Evolutionary conservation across 2,329 filamentous ascomycete genomes (phyloP), one percentile per base, ranked within the genome.

Genomic region (Colletotrichum truncatum): DNA sequence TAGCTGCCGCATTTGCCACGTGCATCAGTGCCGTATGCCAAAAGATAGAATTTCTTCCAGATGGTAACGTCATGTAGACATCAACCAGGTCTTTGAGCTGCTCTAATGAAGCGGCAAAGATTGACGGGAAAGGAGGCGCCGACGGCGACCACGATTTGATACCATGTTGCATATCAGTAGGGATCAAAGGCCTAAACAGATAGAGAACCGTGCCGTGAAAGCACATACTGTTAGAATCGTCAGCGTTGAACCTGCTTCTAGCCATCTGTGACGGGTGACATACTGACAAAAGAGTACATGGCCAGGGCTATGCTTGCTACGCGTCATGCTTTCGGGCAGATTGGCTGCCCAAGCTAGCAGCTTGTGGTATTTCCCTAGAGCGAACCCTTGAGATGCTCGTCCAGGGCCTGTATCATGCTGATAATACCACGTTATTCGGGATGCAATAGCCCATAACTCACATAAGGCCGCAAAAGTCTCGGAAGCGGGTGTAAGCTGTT

Each of bases 21-120:
- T 80, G 80, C 6, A 78, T 72, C 23, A 82, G 70, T 1, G 75
- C 77, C 11, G 72, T 78, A 55, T 81, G 77, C 77, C 78, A 81
- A 8, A 81, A 69, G 10, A 81, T 75, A 4, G 76, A 75, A 63
- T 75, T 78, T 3, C 71, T 71, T 4, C 77, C 76, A 11, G 72
- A 72, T 5, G 68, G 62, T 38, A 77, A 72, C 8, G 70, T 70
- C 26, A 77, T 74, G 62, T 79, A 80, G n/a, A 74, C 69, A 23
- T 79, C 63, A 6, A 81, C 69, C 5, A 80, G 73, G n/a, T 72
- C 72, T 64, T 81, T 80, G 11, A 81, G 70, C 48, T 81, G 78
- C 45, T 72, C 70, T 1, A 77, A 71, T 1, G 79, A 81, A 2
- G 78, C 76, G 2, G 67, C 65, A n/a, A 71, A 80, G 3, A 71